Conservation (phyloP, 805 yeast species). For the Myxozyma sirexii region DNA sequence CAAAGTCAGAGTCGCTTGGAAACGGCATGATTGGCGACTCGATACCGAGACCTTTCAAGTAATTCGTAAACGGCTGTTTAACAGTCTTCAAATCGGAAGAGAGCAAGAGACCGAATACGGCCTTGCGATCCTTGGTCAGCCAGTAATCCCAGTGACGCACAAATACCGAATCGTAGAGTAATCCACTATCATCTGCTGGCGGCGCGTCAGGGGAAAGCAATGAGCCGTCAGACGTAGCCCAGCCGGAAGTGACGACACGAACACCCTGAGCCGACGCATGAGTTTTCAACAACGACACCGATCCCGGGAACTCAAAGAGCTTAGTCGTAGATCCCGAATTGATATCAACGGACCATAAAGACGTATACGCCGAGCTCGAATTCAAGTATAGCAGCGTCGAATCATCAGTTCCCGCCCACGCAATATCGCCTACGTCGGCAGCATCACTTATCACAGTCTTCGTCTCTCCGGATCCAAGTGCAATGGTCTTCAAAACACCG, state of each 20-base stretch:
- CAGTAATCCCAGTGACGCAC: constrained; percentile 39
- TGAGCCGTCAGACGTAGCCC: constrained; percentile 31
- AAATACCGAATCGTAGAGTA: constrained; percentile 32
- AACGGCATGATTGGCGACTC: constrained; percentile 35
- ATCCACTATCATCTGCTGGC: constrained; percentile 19
- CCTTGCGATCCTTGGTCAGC: constrained; percentile 30
- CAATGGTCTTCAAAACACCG: constrained; percentile 10
- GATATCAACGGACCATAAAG: constrained; percentile 25
- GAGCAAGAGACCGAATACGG: constrained; percentile 33
- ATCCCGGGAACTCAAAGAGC: constrained; percentile 26
- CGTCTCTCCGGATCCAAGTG: constrained; percentile 4
- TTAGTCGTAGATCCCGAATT: neutral
- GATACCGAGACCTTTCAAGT: constrained; percentile 19
- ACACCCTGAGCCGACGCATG: constrained; percentile 19
- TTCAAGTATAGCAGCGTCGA: constrained; percentile 26
- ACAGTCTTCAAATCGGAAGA: constrained; percentile 13
- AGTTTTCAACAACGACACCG: constrained; percentile 23
- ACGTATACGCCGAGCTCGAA: constrained; percentile 16
- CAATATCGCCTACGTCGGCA: constrained; percentile 22
- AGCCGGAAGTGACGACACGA: constrained; percentile 30
- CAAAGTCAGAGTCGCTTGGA: constrained; percentile 31
- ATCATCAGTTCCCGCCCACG: constrained; percentile 30
- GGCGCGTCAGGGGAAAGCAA: constrained; percentile 32
- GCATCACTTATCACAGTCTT: constrained; percentile 19
- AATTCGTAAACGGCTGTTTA: constrained; percentile 25